phyloP scores from a whole-genome alignment of 2,329 filamentous ascomycete genomes.

The Westerdykella sp. region DNA sequence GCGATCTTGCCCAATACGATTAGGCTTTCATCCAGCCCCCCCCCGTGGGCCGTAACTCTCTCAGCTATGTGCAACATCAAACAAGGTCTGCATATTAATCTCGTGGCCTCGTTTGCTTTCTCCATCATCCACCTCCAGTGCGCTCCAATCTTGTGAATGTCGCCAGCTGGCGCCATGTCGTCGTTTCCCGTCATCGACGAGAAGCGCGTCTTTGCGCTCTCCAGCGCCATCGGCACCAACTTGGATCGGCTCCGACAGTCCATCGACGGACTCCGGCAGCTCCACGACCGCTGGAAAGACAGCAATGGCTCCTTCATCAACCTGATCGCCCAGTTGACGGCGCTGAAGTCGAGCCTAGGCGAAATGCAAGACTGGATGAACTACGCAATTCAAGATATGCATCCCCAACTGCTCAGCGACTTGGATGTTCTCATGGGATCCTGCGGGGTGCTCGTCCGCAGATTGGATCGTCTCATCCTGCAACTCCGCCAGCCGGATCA shows the following conservation, averaged over 20 bases:
- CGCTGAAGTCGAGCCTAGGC: constrained; percentile 28
- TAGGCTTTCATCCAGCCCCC: constrained; percentile 5
- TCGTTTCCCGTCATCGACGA: constrained; percentile 18
- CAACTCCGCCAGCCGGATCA: constrained; percentile 27
- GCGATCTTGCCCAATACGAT: constrained; percentile 2
- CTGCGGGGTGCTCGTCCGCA: constrained; percentile 24
- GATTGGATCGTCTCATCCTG: constrained; percentile 21
- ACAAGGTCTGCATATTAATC: constrained; percentile 3
- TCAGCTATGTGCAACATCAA: constrained; percentile 12
- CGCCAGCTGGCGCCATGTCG: constrained; percentile 15
- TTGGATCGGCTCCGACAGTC: constrained; percentile 27
- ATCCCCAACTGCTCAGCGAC: constrained; percentile 31
- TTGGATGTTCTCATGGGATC: constrained; percentile 29
- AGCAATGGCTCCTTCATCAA: constrained; percentile 28
- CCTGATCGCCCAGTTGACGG: constrained; percentile 31
- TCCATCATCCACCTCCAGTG: not conserved
- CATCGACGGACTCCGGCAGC: constrained; percentile 29
- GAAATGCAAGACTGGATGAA: constrained; percentile 34
- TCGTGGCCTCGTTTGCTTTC: not conserved
- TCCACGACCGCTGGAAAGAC: constrained; percentile 32
- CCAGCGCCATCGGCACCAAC: constrained; percentile 23
- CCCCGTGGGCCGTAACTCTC: constrained; percentile 3
- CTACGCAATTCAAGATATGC: constrained; percentile 28
- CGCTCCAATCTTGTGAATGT: not conserved
- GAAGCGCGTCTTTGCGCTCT: constrained; percentile 25